These are phyloP conservation scores for Cutaneotrichosporon cavernicola DNA, from an alignment of 1,284 basidiomycete genomes.

Conservation along the genomic window DNA sequence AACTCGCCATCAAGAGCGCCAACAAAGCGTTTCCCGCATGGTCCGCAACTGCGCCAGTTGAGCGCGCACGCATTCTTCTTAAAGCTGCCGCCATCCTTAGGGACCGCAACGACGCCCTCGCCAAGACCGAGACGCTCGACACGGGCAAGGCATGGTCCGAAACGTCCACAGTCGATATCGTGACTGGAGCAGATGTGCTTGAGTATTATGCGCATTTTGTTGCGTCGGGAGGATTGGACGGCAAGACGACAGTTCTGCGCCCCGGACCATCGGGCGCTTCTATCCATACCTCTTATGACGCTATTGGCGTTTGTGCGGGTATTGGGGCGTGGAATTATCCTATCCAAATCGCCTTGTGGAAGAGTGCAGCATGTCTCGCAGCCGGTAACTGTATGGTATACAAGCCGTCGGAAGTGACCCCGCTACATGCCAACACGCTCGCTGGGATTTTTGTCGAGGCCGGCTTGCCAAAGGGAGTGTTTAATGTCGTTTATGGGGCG, in stretches of 20 bases:
- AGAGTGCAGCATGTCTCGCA: conserved; percentile 23
- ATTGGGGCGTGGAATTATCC: conserved; percentile 35
- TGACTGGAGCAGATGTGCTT: conserved; percentile 23
- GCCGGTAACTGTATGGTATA: conserved; percentile 28
- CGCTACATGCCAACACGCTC: conserved; percentile 23
- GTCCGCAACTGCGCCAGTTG: conserved; percentile 14
- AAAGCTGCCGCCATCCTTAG: conserved; percentile 20
- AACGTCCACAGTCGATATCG: conserved; percentile 22
- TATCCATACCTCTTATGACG: conserved; percentile 25
- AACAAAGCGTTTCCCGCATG: conserved; percentile 17
- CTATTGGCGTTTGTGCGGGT: conserved; percentile 29
- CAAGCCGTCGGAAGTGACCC: conserved; percentile 27
- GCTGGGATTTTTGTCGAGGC: conserved; percentile 23
- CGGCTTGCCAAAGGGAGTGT: conserved; percentile 21
- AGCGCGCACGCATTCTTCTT: conserved; percentile 21
- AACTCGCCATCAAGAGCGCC: conserved; percentile 18
- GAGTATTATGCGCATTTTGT: conserved; percentile 27
- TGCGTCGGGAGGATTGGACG: conserved; percentile 24
- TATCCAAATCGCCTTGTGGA: conserved; percentile 27
- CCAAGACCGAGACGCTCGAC: conserved; percentile 23
- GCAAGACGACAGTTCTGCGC: conserved; percentile 22
- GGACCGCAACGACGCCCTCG: conserved; percentile 24
- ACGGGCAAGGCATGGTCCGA: conserved; percentile 26
- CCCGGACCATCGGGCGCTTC: conserved; percentile 8
- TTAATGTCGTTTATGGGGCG: conserved; percentile 27